Evolutionary conservation across 2,329 filamentous ascomycete genomes (phyloP).

Genomic region (Fusarium ramigenum): DNA sequence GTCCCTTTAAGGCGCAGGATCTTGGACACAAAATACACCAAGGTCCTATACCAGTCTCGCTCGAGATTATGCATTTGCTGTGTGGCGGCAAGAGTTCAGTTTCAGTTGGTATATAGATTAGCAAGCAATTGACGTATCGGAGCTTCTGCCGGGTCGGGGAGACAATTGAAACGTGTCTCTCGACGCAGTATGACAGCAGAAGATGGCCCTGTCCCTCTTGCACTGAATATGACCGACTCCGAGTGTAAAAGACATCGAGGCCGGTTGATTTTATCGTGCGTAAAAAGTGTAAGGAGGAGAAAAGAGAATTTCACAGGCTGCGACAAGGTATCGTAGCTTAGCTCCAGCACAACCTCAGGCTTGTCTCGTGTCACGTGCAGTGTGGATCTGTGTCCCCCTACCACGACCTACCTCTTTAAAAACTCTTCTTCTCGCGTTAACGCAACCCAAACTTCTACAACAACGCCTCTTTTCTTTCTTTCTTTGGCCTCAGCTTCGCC

Average conservation of each 20-base stretch:
- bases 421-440: slow-evolving; percentile 8
- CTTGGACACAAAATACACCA: slow-evolving; percentile 8
- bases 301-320: slow-evolving; percentile 8
- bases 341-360: neutral
- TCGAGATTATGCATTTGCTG: neutral
- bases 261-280: slow-evolving; percentile 72
- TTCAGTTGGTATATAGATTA: neutral
- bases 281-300: slow-evolving; percentile 55
- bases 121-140: slow-evolving; percentile 40
- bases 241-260: slow-evolving; percentile 58
- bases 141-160: slow-evolving; percentile 43
- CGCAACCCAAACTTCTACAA: slow-evolving; percentile 3
- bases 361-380: slow-evolving; percentile 41
- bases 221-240: slow-evolving; percentile 70
- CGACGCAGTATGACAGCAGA: slow-evolving; percentile 36
- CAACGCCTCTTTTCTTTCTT: slow-evolving; percentile 1
- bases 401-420: slow-evolving; percentile 10
- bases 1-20: neutral
- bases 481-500: neutral
- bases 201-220: slow-evolving; percentile 57
- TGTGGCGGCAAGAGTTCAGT: neutral
- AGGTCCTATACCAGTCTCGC: neutral
- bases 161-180: slow-evolving; percentile 37
- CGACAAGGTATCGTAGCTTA: neutral
- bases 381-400: slow-evolving; percentile 10